Evolutionary conservation across 1,139 yeast species (phyloP).

Genomic region (Kodamaea anthophila): DNA sequence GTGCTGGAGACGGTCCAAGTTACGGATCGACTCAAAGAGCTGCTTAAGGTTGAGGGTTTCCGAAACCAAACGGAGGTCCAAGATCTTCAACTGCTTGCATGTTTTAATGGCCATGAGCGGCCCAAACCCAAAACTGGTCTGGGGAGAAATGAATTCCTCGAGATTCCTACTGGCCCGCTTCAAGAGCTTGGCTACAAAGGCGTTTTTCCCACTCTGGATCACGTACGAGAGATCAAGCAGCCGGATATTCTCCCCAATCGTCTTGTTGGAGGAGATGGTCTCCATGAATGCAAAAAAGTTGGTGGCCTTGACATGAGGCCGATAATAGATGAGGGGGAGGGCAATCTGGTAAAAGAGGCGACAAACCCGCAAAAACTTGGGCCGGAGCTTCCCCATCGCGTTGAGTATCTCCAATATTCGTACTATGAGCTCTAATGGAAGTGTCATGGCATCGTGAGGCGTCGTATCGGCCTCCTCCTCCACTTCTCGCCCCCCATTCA

Average conservation of each 20-base stretch:
- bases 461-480: slow-evolving; percentile 11
- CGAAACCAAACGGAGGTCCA: slow-evolving; percentile 84
- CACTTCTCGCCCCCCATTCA: slow-evolving; percentile 15
- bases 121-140: slow-evolving; percentile 87
- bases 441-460: slow-evolving; percentile 19
- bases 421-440: slow-evolving; percentile 59
- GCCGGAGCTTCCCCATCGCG: slow-evolving; percentile 30
- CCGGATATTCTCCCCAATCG: slow-evolving; percentile 39
- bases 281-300: slow-evolving; percentile 74
- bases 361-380: slow-evolving; percentile 55
- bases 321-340: slow-evolving; percentile 55
- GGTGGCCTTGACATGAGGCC: slow-evolving; percentile 57
- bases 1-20: slow-evolving; percentile 57
- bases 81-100: slow-evolving; percentile 55
- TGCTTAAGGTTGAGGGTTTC: slow-evolving; percentile 83
- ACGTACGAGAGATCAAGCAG: slow-evolving; percentile 68
- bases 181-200: slow-evolving; percentile 75
- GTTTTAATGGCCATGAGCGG: slow-evolving; percentile 74
- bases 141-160: slow-evolving; percentile 79
- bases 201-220: slow-evolving; percentile 89
- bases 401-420: slow-evolving; percentile 42
- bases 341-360: slow-evolving; percentile 54
- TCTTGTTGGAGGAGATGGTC: slow-evolving; percentile 45
- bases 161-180: slow-evolving; percentile 65
- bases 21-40: slow-evolving; percentile 66